Percentiles rank a stretch among this genome's conserved stretches.
phyloP scores from a whole-genome alignment of 2,329 filamentous ascomycete genomes.

The Fusarium anguioides region DNA sequence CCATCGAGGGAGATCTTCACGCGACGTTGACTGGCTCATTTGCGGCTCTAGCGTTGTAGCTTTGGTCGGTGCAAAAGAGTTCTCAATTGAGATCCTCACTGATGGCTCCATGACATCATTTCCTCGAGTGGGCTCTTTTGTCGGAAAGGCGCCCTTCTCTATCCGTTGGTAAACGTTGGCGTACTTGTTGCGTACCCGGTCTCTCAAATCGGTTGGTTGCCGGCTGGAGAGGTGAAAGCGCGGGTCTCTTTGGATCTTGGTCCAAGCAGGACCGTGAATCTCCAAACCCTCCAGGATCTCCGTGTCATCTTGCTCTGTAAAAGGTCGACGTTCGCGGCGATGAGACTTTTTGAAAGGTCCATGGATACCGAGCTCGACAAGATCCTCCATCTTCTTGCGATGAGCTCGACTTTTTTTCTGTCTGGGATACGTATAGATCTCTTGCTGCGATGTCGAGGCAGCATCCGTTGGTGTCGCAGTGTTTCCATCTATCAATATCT shows the following conservation, averaged over 20 bases:
- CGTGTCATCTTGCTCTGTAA: conserved; percentile 71
- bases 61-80: conserved; percentile 55
- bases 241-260: conserved; percentile 71
- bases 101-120: conserved; percentile 63
- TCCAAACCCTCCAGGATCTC: conserved; percentile 71
- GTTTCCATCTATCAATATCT: conserved; percentile 64
- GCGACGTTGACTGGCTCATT: conserved; percentile 55
- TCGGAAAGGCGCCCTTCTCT: conserved; percentile 64
- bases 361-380: conserved; percentile 68
- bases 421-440: conserved; percentile 53
- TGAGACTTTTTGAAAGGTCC: conserved; percentile 71
- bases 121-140: conserved; percentile 55
- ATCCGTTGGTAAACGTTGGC: conserved; percentile 67
- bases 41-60: conserved; percentile 54
- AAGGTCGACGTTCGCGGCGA: conserved; percentile 69
- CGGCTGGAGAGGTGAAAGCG: conserved; percentile 67
- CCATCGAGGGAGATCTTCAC: conserved; percentile 62
- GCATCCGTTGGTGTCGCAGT: conserved; percentile 44
- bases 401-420: conserved; percentile 65
- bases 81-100: conserved; percentile 61
- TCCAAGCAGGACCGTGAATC: conserved; percentile 72
- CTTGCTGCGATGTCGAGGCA: conserved; percentile 37
- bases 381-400: conserved; percentile 66
- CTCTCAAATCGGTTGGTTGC: conserved; percentile 71
- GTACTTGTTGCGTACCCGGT: conserved; percentile 73